Base-by-base conservation (phyloP, 2,329 filamentous ascomycete genomes). In the Chaetothyriales sp. region DNA sequence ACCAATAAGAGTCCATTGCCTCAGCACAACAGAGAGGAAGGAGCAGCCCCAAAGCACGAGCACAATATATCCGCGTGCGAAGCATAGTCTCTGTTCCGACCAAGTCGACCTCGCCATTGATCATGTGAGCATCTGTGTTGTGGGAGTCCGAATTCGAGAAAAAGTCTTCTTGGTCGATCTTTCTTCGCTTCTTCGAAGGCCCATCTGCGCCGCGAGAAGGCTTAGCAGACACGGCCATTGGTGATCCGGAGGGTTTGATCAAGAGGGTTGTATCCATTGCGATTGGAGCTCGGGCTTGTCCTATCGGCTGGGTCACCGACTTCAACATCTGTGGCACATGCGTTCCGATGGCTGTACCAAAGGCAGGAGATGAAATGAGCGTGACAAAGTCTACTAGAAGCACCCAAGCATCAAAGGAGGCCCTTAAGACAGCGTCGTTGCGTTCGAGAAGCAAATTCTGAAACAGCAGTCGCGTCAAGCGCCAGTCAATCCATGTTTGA, bases 51-150 rank as follows among this genome's bases (percentile, higher is more conserved):
- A 98, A 80, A 2, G 92, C 92, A 62, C 78, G 81, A 18, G 90
- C 86, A 10, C 89, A 86, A 53, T 80, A 84, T n/a, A 93, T 83
- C 58, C 90, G 85, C 6, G 89, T 95, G 54, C 90, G 81, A 47
- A 96, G 80, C 66, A 98, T 79, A 5, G 82, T 82, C 53, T 98
- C 92, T 61, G 84, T 78, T 28, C 92, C 89, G 22, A 98, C 89
- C 43, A 98, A 74, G 63, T 98, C 93, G 46, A 96, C 83, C 61
- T 98, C 93, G 48, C 93, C 92, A 64, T 90, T 86, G 73, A 98
- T 88, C 83, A 98, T 95, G 59, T 94, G 89, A 8, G 89, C 92
- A 65, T 98, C 92, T 18, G 98, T 87, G 65, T 98, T 95, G 66
- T 98, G 92, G 25, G 89, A 83, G 50, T 92, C 86, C 5, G 19